These are phyloP conservation scores for Fistulifera solaris DNA, from an alignment of 108 stramenopile genomes.

Conservation along the genomic window DNA sequence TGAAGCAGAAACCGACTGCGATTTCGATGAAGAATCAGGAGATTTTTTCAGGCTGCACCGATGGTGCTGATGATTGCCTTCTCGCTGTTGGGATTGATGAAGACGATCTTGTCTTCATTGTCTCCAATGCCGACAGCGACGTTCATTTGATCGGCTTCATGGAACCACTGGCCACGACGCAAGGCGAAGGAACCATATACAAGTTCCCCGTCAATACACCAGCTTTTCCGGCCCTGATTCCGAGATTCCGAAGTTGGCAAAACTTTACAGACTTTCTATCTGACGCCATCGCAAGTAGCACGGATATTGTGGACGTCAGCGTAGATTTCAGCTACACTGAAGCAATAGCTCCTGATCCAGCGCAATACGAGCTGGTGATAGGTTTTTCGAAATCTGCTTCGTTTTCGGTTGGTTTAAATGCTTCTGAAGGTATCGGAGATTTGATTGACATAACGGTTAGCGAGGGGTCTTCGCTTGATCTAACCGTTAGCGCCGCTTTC, in stretches of 20 bases:
- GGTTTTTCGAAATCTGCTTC: conserved; percentile 11
- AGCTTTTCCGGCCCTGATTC: conserved; percentile 1
- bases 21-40: background rate
- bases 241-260: conserved; percentile 1
- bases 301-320: too few relatives aligned
- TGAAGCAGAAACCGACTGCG: background rate
- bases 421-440: conserved; percentile 18
- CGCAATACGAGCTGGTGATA: background rate
- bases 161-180: too few relatives aligned
- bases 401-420: conserved; percentile 7
- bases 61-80: background rate
- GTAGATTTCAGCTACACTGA: too few relatives aligned
- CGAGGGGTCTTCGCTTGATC: background rate
- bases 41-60: background rate
- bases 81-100: background rate
- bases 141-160: too few relatives aligned
- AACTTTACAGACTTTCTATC: background rate
- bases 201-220: conserved; percentile 3
- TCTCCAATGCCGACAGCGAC: background rate
- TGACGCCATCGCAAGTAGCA: too few relatives aligned
- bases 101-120: background rate
- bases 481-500: too few relatives aligned
- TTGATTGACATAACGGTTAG: conserved; percentile 15
- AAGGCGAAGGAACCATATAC: too few relatives aligned
- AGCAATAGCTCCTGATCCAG: too few relatives aligned